A percentile compares a stretch with the other conserved stretches of the same genome.
These are phyloP conservation scores for Grosmannia serpens DNA, from an alignment of 2,329 filamentous ascomycete species.

Conservation along the genomic window DNA sequence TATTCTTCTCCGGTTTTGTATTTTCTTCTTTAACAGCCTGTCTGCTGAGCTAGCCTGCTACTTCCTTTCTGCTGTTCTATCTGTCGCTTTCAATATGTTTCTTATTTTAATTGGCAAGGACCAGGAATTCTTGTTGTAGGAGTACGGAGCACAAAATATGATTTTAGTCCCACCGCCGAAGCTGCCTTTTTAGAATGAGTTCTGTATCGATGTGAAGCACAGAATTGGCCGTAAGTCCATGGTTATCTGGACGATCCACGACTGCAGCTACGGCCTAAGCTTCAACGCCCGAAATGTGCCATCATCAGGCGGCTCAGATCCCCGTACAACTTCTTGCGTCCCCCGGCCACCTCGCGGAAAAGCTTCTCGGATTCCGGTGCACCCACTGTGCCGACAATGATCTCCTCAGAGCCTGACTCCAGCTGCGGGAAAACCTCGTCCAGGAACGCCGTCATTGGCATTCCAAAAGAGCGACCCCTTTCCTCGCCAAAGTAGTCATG, in stretches of 20 bases:
- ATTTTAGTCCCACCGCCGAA: no score
- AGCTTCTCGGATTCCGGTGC: not conserved
- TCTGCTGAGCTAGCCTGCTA: not conserved
- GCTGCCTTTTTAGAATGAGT: no score
- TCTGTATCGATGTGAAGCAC: no score
- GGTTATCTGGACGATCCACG: no score
- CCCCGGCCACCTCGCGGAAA: not conserved
- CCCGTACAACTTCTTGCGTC: not conserved
- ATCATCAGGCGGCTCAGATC: not conserved
- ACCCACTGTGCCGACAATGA: not conserved
- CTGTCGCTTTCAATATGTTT: no score
- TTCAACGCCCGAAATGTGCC: not conserved
- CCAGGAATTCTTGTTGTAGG: no score
- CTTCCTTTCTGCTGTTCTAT: not conserved
- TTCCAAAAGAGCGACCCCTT: slow-evolving; percentile 9
- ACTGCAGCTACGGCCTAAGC: no score
- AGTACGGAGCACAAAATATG: no score
- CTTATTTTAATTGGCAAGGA: no score
- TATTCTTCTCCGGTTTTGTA: not conserved
- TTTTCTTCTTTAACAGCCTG: not conserved
- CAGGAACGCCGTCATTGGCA: slow-evolving; percentile 20
- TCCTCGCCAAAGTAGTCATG: slow-evolving; percentile 15
- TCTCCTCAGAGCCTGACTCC: slow-evolving; percentile 19
- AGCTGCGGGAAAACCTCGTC: slow-evolving; percentile 24
- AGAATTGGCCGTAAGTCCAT: no score